Conservation (phyloP, 306 rosid species). For the Vigna nakashimae region DNA sequence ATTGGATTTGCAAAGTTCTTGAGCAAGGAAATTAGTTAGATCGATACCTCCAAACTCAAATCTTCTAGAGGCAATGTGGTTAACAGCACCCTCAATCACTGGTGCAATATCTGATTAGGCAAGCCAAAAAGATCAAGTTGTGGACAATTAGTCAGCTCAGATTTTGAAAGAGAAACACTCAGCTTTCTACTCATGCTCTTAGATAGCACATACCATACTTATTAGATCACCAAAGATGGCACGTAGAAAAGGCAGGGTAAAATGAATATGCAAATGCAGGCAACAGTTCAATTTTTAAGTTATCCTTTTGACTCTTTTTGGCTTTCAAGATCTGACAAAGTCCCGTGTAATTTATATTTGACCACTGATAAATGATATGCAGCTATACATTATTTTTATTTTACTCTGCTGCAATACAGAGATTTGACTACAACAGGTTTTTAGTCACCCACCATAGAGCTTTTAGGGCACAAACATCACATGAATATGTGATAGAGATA, state of each 20-base stretch:
- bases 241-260: neutral
- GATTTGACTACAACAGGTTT: neutral
- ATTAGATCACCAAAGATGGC: conserved; percentile 16
- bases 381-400: conserved; percentile 26
- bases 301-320: neutral
- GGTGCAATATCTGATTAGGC: conserved; percentile 87
- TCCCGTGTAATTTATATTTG: neutral
- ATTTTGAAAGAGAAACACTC: conserved; percentile 26
- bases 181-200: conserved; percentile 18
- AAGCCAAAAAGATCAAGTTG: conserved; percentile 37
- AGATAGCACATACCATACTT: conserved; percentile 10
- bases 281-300: conserved; percentile 9
- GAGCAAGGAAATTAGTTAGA: conserved; percentile 83
- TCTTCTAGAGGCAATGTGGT: conserved; percentile 96
- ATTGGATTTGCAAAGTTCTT: conserved; percentile 87
- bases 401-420: neutral
- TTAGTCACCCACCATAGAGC: neutral
- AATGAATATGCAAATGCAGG: conserved; percentile 29
- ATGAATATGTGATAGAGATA: conserved; percentile 19
- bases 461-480: conserved; percentile 7
- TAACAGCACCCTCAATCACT: conserved; percentile 98
- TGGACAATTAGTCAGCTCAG: conserved; percentile 25
- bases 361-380: conserved; percentile 11
- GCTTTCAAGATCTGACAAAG: neutral
- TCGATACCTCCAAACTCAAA: conserved; percentile 95